These are phyloP conservation scores for Cryphonectria naterciae DNA, from an alignment of 2,329 filamentous ascomycete genomes.

Conservation along the genomic window DNA sequence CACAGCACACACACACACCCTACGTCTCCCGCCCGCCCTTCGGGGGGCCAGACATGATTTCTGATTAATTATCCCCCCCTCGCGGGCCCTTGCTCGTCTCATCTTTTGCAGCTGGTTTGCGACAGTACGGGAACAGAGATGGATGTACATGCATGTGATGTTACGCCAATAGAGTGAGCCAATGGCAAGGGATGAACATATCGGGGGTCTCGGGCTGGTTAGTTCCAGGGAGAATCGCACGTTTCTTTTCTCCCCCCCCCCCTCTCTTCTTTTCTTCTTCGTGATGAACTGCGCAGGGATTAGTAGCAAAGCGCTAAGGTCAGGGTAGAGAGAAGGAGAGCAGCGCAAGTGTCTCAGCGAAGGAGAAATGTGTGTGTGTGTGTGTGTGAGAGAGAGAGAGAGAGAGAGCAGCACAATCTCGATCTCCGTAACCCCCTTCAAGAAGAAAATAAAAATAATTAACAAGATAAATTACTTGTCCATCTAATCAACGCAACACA, in stretches of 20 bases:
- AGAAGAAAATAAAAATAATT: not conserved
- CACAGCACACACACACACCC: not conserved
- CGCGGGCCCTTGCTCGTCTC: not conserved
- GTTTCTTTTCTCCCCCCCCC: not conserved
- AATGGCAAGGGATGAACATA: not conserved
- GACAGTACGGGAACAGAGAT: not conserved
- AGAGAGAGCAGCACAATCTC: not conserved
- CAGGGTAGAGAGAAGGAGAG: not conserved
- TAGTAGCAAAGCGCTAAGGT: not conserved
- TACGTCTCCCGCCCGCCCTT: not conserved
- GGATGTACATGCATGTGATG: conserved; percentile 6
- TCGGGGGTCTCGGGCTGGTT: not conserved
- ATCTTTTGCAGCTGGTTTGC: not conserved
- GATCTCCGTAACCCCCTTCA: not conserved
- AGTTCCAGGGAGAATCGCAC: not conserved
- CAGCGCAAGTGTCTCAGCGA: not conserved
- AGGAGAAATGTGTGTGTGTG: too few species aligned
- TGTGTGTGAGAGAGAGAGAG: too few species aligned
- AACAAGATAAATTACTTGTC: not conserved
- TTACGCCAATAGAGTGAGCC: not conserved
- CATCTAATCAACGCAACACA: not conserved
- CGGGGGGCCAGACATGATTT: not conserved
- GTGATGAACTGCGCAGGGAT: too few species aligned
- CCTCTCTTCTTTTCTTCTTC: not conserved
- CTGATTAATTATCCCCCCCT: not conserved